Percentiles rank a stretch among this genome's conserved stretches.
These are phyloP conservation scores for Pelagophyceae sp. DNA, from an alignment of 352 stramenopile species.

Conservation along the genomic window DNA sequence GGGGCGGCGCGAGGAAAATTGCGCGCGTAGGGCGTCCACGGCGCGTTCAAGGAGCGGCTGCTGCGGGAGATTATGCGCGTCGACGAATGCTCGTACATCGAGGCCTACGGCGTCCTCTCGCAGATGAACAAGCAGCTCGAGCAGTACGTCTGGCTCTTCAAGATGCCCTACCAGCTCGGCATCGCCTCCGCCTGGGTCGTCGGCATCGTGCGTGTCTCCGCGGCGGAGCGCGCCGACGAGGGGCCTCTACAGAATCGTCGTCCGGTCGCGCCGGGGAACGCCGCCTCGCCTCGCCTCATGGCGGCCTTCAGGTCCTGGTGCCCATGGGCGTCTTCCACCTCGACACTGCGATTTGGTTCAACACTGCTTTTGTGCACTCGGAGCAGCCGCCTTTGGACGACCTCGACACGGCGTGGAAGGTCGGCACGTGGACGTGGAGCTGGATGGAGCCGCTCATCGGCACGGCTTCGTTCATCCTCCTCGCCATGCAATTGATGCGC, in stretches of 20 bases:
- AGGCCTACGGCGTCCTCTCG: slow-evolving; percentile 19
- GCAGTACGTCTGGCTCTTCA: neutral
- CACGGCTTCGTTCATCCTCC: slow-evolving; percentile 27
- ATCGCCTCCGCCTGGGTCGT: neutral
- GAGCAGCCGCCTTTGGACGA: slow-evolving; percentile 24
- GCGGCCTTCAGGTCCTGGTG: neutral
- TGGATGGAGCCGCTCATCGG: slow-evolving; percentile 29
- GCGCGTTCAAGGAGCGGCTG: slow-evolving; percentile 25
- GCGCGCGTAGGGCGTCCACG: slow-evolving; percentile 17
- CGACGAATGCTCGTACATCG: slow-evolving; percentile 20
- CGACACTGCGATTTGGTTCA: slow-evolving; percentile 25
- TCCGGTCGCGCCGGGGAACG: no score
- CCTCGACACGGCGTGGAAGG: slow-evolving; percentile 24
- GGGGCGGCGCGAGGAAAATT: no score
- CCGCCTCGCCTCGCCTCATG: neutral
- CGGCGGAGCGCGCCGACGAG: no score
- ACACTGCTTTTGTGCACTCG: slow-evolving; percentile 14
- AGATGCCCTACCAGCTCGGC: slow-evolving; percentile 21
- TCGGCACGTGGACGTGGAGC: slow-evolving; percentile 26
- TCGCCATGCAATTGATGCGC: slow-evolving; percentile 19
- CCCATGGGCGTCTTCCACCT: slow-evolving; percentile 24
- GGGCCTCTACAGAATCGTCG: no score
- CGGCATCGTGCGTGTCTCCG: slow-evolving; percentile 12
- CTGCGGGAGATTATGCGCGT: slow-evolving; percentile 31
- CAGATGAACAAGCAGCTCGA: slow-evolving; percentile 29